Base-by-base conservation (phyloP, 1,284 basidiomycete genomes). In the Fistulinella cinereoalba region DNA sequence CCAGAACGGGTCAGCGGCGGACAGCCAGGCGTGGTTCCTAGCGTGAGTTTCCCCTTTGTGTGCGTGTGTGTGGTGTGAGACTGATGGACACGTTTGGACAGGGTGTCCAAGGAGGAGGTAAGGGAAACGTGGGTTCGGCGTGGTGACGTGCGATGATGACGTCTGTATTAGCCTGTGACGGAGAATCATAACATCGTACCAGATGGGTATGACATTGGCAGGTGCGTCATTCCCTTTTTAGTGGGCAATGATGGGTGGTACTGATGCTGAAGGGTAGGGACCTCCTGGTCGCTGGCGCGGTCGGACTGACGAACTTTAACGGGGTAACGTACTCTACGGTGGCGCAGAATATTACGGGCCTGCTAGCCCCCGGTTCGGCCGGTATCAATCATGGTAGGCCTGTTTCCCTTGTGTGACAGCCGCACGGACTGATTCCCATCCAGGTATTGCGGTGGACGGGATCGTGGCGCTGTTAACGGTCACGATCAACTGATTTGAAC, bases 71-170 rank as follows among this genome's bases (percentile, higher is more conserved):
- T 28, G 12, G 3, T 12, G 11, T 18, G 31, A n/a, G n/a, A n/a
- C n/a, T n/a, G n/a, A n/a, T n/a, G 32, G 51, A 43, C 37, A 15
- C 36, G 4, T 16, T 16, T 41, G 3, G 43, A 29, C 36, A 83
- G 80, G 1, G 80, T 82, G 13, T 85, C 83, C 16, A 58, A 77
- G 56, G 83, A 85, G 65, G 72, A 84, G 66, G 79, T 74, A 44
- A 47, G 46, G 11, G 6, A 2, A 16, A 29, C 2, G 18, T 13
- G 0, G 27, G 32, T 13, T 34, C 16, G 7, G 6, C 16, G 6
- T n/a, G 4, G 7, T 2, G 3, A 5, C 36, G 34, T 23, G 7
- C 12, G 42, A 32, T 11, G 1, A 4, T 33, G 23, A 3, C 22
- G 24, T 36, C 31, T 13, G 16, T n/a, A 10, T n/a, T 34, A 75